Evolutionary conservation across 768 basidiomycete genomes (phyloP), one percentile per base, ranked within the genome.

Genomic region (Pulveroboletus sp.): DNA sequence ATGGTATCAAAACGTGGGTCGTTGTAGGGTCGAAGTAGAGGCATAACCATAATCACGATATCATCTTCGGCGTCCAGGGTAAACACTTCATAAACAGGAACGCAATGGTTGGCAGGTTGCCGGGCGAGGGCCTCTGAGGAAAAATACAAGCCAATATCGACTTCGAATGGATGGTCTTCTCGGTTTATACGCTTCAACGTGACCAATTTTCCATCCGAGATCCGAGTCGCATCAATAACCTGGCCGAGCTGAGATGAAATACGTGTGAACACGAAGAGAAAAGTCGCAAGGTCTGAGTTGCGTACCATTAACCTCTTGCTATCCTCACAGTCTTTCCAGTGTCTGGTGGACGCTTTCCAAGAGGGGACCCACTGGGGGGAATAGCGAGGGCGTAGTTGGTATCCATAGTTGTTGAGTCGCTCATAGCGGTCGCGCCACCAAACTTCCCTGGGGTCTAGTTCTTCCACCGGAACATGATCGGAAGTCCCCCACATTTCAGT

Each of bases 51-150:
- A 3, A 52, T 36, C 20, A 42, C 32, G 1, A 10, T 2, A 4
- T 55, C 23, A 0, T 51, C 46, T 0, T 51, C 16, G 0, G 41
- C 45, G 16, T 47, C 33, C 23, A 61, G 49, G 3, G 33, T 20
- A 12, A 68, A 51, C 4, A 52, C 21, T 6, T 69, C 68, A 16
- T 61, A 41, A 14, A 72, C 32, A 1, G 66, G 71, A 1, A 70
- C 52, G 31, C 69, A 73, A 39, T 72, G 68, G 35, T 73, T 77
- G 10, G 23, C 49, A 1, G 49, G 47, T 5, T 47, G n/a, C 1
- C 40, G 31, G 1, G 21, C 7, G 5, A 53, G 32, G 0, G 2
- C 2, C 13, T 51, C 40, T 0, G 43, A 49, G 5, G 59, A 55
- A 47, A 57, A 63, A 31, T 57, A 62, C 53, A 64, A 35, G 0